These are phyloP conservation scores for Metschnikowia borealis DNA, from an alignment of 805 yeast genomes.

Conservation along the genomic window DNA sequence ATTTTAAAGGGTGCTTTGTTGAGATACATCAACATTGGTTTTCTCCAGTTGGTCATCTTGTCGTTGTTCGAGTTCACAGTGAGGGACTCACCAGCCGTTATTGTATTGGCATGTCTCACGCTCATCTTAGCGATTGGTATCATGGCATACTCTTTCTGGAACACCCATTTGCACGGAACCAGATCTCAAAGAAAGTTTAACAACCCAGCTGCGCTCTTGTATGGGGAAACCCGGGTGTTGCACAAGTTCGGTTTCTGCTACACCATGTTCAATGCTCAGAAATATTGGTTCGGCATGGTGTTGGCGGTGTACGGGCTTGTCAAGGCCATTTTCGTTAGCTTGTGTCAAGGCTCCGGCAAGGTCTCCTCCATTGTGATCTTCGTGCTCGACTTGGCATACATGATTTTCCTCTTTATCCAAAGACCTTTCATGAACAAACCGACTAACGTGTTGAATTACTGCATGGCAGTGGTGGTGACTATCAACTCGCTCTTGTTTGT, in stretches of 20 bases:
- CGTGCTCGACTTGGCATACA: conserved; percentile 68
- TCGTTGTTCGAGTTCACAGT: conserved; percentile 85
- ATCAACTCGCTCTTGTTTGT: conserved; percentile 79
- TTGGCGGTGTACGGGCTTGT: conserved; percentile 56
- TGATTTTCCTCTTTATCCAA: conserved; percentile 56
- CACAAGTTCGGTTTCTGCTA: conserved; percentile 84
- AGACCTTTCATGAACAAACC: conserved; percentile 80
- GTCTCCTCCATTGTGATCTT: conserved; percentile 76
- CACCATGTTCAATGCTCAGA: conserved; percentile 79
- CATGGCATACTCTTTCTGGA: conserved; percentile 61
- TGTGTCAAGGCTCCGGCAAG: conserved; percentile 78
- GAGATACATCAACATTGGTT: conserved; percentile 79
- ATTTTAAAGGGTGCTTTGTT: conserved; percentile 76
- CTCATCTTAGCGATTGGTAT: conserved; percentile 57
- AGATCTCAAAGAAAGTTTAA: conserved; percentile 55
- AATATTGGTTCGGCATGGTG: conserved; percentile 79
- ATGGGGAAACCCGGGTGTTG: conserved; percentile 70
- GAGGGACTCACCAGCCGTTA: conserved; percentile 83
- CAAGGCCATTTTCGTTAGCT: conserved; percentile 69
- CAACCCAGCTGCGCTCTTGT: conserved; percentile 84
- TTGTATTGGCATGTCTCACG: conserved; percentile 73
- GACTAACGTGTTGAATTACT: conserved; percentile 72
- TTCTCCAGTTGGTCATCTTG: conserved; percentile 72
- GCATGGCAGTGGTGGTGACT: conserved; percentile 67
- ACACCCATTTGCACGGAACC: conserved; percentile 60